phyloP scores from a whole-genome alignment of 2,329 filamentous ascomycete species.

The Colletotrichum sp. region DNA sequence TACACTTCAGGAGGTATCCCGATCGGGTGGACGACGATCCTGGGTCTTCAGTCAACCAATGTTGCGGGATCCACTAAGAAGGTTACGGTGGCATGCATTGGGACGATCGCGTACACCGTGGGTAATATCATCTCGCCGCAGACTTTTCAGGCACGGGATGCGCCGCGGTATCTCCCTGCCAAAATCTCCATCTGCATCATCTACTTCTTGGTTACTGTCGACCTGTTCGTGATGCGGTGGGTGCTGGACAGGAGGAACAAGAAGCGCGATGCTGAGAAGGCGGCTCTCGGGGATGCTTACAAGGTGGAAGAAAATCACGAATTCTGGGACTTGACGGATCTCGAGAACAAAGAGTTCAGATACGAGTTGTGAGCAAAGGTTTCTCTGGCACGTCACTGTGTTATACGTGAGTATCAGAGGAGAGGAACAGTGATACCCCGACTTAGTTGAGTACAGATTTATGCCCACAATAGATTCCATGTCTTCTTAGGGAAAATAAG shows the following conservation, averaged over 20 bases:
- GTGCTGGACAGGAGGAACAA: constrained; percentile 36
- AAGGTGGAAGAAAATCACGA: constrained; percentile 52
- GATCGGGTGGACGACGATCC: constrained; percentile 47
- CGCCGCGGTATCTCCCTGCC: constrained; percentile 56
- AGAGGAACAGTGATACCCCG: neutral
- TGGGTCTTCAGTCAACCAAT: constrained; percentile 26
- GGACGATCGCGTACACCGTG: constrained; percentile 61
- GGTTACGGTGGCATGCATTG: constrained; percentile 60
- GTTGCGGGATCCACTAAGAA: constrained; percentile 55
- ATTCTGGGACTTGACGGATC: constrained; percentile 68
- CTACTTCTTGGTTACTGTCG: constrained; percentile 53
- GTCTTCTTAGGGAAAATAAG: neutral
- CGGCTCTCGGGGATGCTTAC: constrained; percentile 57
- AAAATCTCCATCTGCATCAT: constrained; percentile 63
- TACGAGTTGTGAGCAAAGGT: neutral
- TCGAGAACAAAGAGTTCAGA: constrained; percentile 69
- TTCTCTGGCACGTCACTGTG: neutral
- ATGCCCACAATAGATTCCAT: neutral
- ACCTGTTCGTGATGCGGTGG: constrained; percentile 42
- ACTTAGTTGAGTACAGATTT: neutral
- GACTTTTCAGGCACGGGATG: constrained; percentile 54
- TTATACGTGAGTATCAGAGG: neutral
- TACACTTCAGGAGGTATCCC: constrained; percentile 68
- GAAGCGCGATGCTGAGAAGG: constrained; percentile 27
- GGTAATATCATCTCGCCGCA: constrained; percentile 64